These are phyloP conservation scores for Phialocephala sp. DNA, from an alignment of 2,329 filamentous ascomycete species.

Conservation along the genomic window DNA sequence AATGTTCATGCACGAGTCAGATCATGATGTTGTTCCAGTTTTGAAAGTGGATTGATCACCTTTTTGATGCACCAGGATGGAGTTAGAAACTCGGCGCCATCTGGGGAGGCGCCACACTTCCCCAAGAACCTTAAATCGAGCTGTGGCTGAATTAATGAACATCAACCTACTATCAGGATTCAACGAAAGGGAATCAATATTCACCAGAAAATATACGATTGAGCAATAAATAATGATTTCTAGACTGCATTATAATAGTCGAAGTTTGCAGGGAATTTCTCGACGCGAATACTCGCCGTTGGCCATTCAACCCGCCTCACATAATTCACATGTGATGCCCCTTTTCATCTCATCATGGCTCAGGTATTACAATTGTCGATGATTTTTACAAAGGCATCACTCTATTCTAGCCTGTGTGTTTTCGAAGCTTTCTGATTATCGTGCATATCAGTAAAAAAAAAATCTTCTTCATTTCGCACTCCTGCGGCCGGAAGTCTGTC, in stretches of 20 bases:
- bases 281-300: too few species aligned
- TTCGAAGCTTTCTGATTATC: too few species aligned
- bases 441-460: too few species aligned
- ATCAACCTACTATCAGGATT: neutral
- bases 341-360: neutral
- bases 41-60: conserved; percentile 12
- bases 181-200: neutral
- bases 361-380: neutral
- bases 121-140: conserved; percentile 6
- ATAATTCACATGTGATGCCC: conserved; percentile 1
- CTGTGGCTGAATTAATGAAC: neutral
- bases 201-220: too few species aligned
- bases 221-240: too few species aligned
- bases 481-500: too few species aligned
- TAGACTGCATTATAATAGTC: too few species aligned
- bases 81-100: neutral
- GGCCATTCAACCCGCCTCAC: neutral
- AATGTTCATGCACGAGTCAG: conserved; percentile 5
- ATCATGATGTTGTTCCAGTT: neutral
- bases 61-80: too few species aligned
- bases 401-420: neutral
- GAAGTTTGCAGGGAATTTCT: too few species aligned
- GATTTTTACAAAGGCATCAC: neutral
- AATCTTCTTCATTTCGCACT: too few species aligned
- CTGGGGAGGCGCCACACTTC: neutral